A percentile compares a stretch with the other conserved stretches of the same genome.
Evolutionary conservation across 192 early-diverging fungal species (phyloP).

Genomic region (Dimargaris cristalligena): DNA sequence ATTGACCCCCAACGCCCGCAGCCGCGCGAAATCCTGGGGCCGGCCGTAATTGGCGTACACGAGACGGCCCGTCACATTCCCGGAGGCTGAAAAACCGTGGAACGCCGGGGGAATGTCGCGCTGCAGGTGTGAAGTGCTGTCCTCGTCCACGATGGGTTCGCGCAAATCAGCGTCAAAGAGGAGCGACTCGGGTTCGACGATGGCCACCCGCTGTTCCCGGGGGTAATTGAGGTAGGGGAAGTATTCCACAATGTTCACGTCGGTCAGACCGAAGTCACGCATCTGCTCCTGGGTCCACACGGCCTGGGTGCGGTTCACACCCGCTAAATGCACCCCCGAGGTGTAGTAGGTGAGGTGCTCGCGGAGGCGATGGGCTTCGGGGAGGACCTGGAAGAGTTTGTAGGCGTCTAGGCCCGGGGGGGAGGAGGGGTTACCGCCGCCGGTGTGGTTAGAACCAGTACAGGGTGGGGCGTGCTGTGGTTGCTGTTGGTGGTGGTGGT

Average conservation of each 20-base stretch:
- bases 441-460: background rate
- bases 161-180: constrained; percentile 32
- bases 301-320: constrained; percentile 29
- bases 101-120: constrained; percentile 36
- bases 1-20: constrained; percentile 21
- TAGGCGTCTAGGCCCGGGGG: constrained; percentile 12
- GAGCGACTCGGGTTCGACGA: constrained; percentile 25
- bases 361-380: constrained; percentile 22
- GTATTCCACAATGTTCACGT: constrained; percentile 34
- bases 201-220: constrained; percentile 23
- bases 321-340: constrained; percentile 35
- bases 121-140: constrained; percentile 32
- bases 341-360: constrained; percentile 31
- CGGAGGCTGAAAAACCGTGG: constrained; percentile 38
- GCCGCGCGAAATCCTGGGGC: constrained; percentile 29
- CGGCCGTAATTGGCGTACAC: constrained; percentile 47
- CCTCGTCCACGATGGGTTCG: constrained; percentile 39
- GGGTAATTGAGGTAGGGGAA: constrained; percentile 38
- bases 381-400: constrained; percentile 23
- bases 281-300: constrained; percentile 32
- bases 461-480: background rate
- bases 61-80: constrained; percentile 38
- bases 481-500: background rate
- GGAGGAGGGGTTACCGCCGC: too few species aligned
- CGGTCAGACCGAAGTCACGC: constrained; percentile 24